Evolutionary conservation across 2,329 filamentous ascomycete genomes (phyloP).

Genomic region (Zymoseptoria passerinii): DNA sequence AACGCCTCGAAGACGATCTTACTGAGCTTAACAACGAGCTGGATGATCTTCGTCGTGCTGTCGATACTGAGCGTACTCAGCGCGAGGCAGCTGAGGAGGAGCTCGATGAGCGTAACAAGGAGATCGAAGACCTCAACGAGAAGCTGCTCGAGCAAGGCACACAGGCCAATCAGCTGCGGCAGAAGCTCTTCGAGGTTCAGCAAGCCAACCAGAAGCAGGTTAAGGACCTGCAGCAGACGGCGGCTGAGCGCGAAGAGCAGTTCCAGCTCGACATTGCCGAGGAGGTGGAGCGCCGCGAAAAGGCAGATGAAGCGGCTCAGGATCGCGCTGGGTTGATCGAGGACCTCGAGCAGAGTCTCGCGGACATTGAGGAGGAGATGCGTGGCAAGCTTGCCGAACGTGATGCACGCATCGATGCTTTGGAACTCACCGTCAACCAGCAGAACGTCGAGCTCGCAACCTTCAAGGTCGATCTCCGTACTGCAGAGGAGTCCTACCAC

Average conservation of each 20-base stretch:
- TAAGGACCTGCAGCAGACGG: conserved; percentile 30
- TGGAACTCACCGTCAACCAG: conserved; percentile 21
- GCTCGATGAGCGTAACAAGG: conserved; percentile 35
- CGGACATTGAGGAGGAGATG: conserved; percentile 25
- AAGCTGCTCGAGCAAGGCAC: conserved; percentile 36
- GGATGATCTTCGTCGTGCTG: conserved; percentile 29
- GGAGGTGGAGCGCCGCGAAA: conserved; percentile 33
- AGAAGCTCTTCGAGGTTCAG: conserved; percentile 41
- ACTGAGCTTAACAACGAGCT: conserved; percentile 28
- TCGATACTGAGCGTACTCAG: conserved; percentile 36
- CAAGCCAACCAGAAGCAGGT: conserved; percentile 34
- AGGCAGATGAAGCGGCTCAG: conserved; percentile 30
- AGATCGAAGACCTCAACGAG: conserved; percentile 34
- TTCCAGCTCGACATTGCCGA: conserved; percentile 32
- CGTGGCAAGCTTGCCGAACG: conserved; percentile 21
- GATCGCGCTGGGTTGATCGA: conserved; percentile 29
- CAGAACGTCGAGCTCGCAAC: conserved; percentile 21
- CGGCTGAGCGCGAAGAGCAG: conserved; percentile 33
- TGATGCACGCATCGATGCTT: conserved; percentile 24
- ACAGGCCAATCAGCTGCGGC: conserved; percentile 41
- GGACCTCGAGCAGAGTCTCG: conserved; percentile 31
- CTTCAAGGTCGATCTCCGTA: conserved; percentile 20
- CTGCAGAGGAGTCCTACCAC: conserved; percentile 16
- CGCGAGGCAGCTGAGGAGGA: conserved; percentile 37
- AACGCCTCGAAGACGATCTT: conserved; percentile 26